Conservation (phyloP, 768 basidiomycete species). For the Exidia glandulosa region DNA sequence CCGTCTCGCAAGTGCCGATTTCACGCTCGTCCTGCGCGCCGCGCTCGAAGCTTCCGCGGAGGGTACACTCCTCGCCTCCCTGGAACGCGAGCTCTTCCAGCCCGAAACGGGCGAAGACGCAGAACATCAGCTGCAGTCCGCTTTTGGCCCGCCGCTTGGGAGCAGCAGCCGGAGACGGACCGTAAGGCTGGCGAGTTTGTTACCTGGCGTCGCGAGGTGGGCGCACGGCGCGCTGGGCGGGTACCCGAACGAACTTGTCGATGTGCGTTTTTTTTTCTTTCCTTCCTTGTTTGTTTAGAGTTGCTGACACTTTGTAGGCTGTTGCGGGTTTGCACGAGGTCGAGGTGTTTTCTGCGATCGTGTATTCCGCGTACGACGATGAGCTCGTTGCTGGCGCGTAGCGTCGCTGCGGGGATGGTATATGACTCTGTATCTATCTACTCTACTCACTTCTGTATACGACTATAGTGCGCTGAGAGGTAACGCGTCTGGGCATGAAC, state of each 20-base stretch:
- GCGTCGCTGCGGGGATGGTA: not conserved
- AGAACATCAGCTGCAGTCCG: constrained; percentile 26
- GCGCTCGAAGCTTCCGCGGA: constrained; percentile 64
- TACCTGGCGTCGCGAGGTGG: constrained; percentile 77
- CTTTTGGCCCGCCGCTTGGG: not conserved
- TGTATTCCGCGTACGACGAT: constrained; percentile 62
- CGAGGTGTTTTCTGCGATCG: constrained; percentile 56
- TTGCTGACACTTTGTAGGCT: constrained; percentile 29
- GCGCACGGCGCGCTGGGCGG: constrained; percentile 54
- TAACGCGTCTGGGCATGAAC: too few species aligned
- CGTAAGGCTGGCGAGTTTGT: constrained; percentile 63
- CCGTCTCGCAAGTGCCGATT: constrained; percentile 57
- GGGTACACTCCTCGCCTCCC: constrained; percentile 46
- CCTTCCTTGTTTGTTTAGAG: not conserved
- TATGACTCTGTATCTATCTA: not conserved
- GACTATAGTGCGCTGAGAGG: too few species aligned
- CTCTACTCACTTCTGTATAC: too few species aligned
- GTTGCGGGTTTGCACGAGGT: constrained; percentile 55
- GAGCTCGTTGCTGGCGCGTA: not conserved
- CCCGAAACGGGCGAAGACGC: constrained; percentile 12
- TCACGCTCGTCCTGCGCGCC: constrained; percentile 56
- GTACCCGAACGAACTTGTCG: constrained; percentile 70
- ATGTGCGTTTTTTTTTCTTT: constrained; percentile 33
- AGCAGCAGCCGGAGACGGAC: not conserved
- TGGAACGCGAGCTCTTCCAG: constrained; percentile 55